phyloP scores from a whole-genome alignment of 345 rosid genomes.

The Triadica sebifera region DNA sequence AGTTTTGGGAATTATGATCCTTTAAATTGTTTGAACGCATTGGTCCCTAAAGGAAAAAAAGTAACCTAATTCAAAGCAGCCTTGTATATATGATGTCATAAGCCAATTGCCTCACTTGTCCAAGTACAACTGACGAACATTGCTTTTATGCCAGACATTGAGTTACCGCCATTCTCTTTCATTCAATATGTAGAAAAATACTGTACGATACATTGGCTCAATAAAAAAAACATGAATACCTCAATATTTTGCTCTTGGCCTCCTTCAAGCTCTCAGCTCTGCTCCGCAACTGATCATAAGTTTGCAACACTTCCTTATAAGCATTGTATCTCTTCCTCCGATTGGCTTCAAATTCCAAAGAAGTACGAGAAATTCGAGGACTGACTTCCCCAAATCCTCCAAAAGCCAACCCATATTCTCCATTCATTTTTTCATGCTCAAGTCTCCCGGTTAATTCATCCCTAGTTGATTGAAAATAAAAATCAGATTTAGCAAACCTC shows the following conservation, averaged over 20 bases:
- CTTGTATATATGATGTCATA: background rate
- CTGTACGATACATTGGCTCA: background rate
- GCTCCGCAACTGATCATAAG: slow-evolving; percentile 32
- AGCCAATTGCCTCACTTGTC: background rate
- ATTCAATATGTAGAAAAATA: background rate
- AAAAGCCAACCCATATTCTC: background rate
- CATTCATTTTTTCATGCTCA: slow-evolving; percentile 10
- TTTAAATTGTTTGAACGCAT: background rate
- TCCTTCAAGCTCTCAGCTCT: slow-evolving; percentile 32
- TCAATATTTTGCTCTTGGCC: slow-evolving; percentile 43
- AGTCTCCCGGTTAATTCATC: background rate
- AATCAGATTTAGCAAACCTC: background rate
- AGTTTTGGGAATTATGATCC: background rate
- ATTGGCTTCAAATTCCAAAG: slow-evolving; percentile 24
- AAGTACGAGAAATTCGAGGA: slow-evolving; percentile 15
- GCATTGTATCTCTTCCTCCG: slow-evolving; percentile 32
- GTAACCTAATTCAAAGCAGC: background rate
- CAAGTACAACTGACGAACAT: background rate
- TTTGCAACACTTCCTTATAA: slow-evolving; percentile 43
- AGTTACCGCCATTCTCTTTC: background rate
- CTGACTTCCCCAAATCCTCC: slow-evolving; percentile 20
- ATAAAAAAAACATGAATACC: slow-evolving; percentile 34
- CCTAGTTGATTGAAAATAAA: slow-evolving; percentile 15
- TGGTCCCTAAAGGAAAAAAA: background rate
- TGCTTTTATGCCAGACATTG: background rate